Conservation (phyloP, 2,329 filamentous ascomycete genomes). For the Colletotrichum cordylinicola region DNA sequence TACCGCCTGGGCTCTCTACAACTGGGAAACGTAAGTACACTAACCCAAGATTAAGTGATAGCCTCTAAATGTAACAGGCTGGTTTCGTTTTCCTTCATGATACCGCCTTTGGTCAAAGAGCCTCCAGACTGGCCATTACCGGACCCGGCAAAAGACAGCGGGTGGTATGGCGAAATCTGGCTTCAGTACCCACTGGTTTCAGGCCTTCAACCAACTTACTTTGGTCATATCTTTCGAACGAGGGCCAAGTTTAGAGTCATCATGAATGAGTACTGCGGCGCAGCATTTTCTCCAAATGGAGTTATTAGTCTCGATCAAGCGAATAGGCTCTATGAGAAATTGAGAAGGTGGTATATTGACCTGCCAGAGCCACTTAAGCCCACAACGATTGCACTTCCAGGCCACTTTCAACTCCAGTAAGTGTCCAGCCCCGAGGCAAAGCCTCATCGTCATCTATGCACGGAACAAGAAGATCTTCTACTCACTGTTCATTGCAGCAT, state of each 20-base stretch:
- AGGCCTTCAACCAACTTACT: conserved; percentile 25
- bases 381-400: conserved; percentile 34
- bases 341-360: conserved; percentile 32
- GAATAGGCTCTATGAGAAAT: conserved; percentile 20
- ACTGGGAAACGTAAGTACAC: neutral
- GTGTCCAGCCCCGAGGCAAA: neutral
- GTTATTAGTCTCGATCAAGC: conserved; percentile 16
- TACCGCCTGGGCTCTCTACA: neutral
- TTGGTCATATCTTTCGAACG: conserved; percentile 34
- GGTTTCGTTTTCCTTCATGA: conserved; percentile 28
- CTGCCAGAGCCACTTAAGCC: conserved; percentile 32
- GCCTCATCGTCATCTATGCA: neutral
- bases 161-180: conserved; percentile 42
- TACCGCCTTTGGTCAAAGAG: conserved; percentile 30
- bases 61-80: conserved; percentile 21
- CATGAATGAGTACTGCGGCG: conserved; percentile 31
- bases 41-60: neutral
- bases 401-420: conserved; percentile 42
- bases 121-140: conserved; percentile 36
- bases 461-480: neutral
- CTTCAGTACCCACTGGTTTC: conserved; percentile 37
- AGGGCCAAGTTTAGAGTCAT: conserved; percentile 32
- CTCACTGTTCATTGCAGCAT: neutral
- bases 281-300: conserved; percentile 20
- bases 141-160: conserved; percentile 23